phyloP scores from a whole-genome alignment of 495 filamentous ascomycete genomes.

The Podospora sp. region DNA sequence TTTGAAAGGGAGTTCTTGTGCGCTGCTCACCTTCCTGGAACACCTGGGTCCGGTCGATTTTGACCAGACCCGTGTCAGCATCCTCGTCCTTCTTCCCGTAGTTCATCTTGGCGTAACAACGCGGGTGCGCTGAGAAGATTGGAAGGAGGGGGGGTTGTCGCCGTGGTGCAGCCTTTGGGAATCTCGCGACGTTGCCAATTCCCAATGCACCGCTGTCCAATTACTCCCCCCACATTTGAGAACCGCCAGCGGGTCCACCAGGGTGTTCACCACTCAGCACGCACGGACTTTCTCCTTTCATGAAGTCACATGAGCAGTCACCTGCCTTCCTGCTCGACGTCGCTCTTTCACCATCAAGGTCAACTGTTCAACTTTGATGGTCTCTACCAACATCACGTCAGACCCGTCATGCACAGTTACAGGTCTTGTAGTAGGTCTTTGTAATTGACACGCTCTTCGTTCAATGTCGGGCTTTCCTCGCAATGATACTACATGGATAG shows the following conservation, averaged over 20 bases:
- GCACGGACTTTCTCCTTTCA: neutral
- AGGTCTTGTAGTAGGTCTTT: too few relatives aligned
- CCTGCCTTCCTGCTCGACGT: neutral
- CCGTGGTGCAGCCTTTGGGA: slow-evolving; percentile 27
- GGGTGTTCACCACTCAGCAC: neutral
- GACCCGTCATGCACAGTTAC: too few relatives aligned
- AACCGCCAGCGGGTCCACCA: neutral
- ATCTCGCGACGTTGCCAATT: slow-evolving; percentile 44
- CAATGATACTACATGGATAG: too few relatives aligned
- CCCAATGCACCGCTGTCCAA: slow-evolving; percentile 24
- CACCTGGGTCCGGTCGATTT: slow-evolving; percentile 95
- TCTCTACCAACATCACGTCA: too few relatives aligned
- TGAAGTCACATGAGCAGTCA: slow-evolving; percentile 13
- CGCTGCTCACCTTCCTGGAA: slow-evolving; percentile 89
- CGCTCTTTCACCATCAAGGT: too few relatives aligned
- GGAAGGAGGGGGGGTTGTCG: slow-evolving; percentile 23
- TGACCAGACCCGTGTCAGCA: slow-evolving; percentile 87
- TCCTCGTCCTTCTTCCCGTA: slow-evolving; percentile 99
- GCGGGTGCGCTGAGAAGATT: slow-evolving; percentile 26
- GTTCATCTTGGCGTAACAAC: slow-evolving; percentile 66
- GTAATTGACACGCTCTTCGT: too few relatives aligned
- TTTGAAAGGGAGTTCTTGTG: slow-evolving; percentile 18
- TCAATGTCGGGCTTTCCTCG: too few relatives aligned
- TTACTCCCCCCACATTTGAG: slow-evolving; percentile 2
- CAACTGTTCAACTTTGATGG: too few relatives aligned